Percentiles rank a stretch among this genome's conserved stretches.
Evolutionary conservation across 371 early-diverging fungal species (phyloP).

Genomic region (Syncephalis fuscata): DNA sequence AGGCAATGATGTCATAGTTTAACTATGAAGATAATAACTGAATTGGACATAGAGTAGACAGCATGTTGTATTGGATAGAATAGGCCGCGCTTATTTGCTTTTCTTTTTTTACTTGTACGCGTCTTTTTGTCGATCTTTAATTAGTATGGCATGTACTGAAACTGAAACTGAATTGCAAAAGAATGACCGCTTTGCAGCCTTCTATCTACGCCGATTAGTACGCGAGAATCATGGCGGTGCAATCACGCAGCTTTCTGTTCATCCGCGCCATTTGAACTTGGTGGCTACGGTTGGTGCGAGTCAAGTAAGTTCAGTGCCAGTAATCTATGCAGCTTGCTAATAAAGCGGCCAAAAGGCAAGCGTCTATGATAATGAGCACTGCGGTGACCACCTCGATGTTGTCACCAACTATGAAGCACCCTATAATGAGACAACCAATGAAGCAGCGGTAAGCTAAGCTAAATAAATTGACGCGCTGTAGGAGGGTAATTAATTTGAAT

Average conservation of each 20-base stretch:
- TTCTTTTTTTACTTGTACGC: too few species aligned
- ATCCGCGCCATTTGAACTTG: constrained; percentile 41
- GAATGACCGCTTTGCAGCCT: constrained; percentile 36
- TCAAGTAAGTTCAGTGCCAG: not conserved
- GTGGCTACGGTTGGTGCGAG: not conserved
- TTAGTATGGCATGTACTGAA: too few species aligned
- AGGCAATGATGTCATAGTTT: too few species aligned
- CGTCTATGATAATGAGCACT: constrained; percentile 82
- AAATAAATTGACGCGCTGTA: too few species aligned
- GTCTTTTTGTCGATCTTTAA: too few species aligned
- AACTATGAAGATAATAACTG: too few species aligned
- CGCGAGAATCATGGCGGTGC: constrained; percentile 70
- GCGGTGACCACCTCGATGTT: constrained; percentile 79
- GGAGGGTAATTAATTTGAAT: too few species aligned
- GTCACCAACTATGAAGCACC: constrained; percentile 50
- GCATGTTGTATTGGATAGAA: too few species aligned
- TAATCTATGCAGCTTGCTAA: not conserved
- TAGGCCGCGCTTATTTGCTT: too few species aligned
- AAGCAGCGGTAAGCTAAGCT: not conserved
- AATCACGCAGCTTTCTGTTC: constrained; percentile 48
- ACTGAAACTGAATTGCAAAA: not conserved
- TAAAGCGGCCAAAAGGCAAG: constrained; percentile 30
- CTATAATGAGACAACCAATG: too few species aligned
- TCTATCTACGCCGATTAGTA: constrained; percentile 62
- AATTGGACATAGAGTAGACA: too few species aligned